Conservation (phyloP, 2,329 filamentous ascomycete species). For the Xylaria hypoxylon region DNA sequence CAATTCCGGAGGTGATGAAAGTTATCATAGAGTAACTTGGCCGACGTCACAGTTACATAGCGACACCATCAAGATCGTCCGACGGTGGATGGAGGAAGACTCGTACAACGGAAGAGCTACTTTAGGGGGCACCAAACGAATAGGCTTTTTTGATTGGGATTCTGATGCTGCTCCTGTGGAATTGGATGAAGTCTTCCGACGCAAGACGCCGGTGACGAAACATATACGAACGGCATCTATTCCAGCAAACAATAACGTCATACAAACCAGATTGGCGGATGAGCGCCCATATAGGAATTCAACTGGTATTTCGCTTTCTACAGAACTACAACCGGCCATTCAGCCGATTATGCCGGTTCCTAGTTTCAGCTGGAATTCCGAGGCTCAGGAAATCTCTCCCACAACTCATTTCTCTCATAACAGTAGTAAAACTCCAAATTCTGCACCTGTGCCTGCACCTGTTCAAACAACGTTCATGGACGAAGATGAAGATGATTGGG, state of each 20-base stretch:
- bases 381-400: conserved; percentile 24
- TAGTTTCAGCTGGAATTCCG: conserved; percentile 46
- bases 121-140: conserved; percentile 58
- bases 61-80: conserved; percentile 68
- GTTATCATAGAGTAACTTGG: conserved; percentile 71
- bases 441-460: not conserved
- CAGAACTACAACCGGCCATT: conserved; percentile 2
- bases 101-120: conserved; percentile 64
- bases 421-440: not conserved
- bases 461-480: conserved; percentile 34
- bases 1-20: conserved; percentile 67
- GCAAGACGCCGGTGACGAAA: conserved; percentile 47
- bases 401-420: not conserved
- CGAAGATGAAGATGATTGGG: conserved; percentile 69
- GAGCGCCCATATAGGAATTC: conserved; percentile 37
- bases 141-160: conserved; percentile 72
- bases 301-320: conserved; percentile 38
- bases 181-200: conserved; percentile 59
- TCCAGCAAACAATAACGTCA: conserved; percentile 35
- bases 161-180: conserved; percentile 63
- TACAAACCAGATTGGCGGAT: not conserved
- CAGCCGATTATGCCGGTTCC: conserved; percentile 23
- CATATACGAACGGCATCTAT: conserved; percentile 47
- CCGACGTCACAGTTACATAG: conserved; percentile 63
- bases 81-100: conserved; percentile 75